phyloP scores from a whole-genome alignment of 2,329 filamentous ascomycete species.

The Curvularia verruculosa region DNA sequence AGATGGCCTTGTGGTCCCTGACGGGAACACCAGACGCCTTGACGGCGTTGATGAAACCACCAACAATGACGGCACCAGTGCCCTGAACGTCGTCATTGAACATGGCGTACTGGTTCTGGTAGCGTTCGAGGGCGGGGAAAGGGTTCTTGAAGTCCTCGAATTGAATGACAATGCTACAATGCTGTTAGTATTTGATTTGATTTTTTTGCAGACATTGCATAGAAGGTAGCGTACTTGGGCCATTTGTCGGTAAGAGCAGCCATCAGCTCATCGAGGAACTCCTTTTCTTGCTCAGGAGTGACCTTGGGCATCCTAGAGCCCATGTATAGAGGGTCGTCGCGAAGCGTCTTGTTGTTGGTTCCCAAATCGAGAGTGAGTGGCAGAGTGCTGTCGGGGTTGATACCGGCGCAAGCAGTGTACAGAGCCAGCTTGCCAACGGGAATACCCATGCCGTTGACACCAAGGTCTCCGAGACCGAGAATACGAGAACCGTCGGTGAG shows the following conservation, averaged over 20 bases:
- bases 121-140: slow-evolving; percentile 90
- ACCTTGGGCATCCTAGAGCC: slow-evolving; percentile 86
- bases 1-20: slow-evolving; percentile 91
- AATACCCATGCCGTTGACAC: slow-evolving; percentile 97
- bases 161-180: slow-evolving; percentile 73
- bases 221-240: slow-evolving; percentile 61
- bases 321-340: slow-evolving; percentile 88
- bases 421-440: slow-evolving; percentile 95
- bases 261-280: slow-evolving; percentile 99
- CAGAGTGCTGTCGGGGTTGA: slow-evolving; percentile 75
- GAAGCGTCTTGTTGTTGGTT: slow-evolving; percentile 66
- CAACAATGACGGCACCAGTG: slow-evolving; percentile 92
- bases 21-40: slow-evolving; percentile 84
- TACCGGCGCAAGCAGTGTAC: slow-evolving; percentile 94
- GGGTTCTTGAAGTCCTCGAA: slow-evolving; percentile 99
- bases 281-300: slow-evolving; percentile 76
- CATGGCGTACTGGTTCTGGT: slow-evolving; percentile 86
- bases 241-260: slow-evolving; percentile 78
- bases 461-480: slow-evolving; percentile 90
- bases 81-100: slow-evolving; percentile 99
- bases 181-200: slow-evolving; percentile 45
- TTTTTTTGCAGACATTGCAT: slow-evolving; percentile 1
- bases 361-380: slow-evolving; percentile 68
- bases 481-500: slow-evolving; percentile 95
- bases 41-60: slow-evolving; percentile 76